Evolutionary conservation across 2,329 filamentous ascomycete genomes (phyloP).

Genomic region (Trichoderma endophyticum): DNA sequence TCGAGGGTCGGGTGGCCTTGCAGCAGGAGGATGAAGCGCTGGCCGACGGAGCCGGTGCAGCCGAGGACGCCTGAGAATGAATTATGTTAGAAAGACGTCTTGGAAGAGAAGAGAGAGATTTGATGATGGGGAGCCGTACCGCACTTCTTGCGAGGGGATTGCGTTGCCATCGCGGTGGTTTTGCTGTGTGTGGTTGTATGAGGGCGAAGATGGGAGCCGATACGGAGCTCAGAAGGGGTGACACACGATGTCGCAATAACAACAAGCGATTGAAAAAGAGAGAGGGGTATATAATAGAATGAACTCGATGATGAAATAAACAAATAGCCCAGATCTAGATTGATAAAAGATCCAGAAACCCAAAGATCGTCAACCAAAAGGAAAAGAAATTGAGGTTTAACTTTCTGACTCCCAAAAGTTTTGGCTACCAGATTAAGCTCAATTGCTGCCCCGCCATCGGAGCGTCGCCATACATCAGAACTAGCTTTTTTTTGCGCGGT

Average conservation of each 20-base stretch:
- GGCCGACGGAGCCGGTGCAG: slow-evolving; percentile 12
- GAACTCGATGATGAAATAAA: not conserved
- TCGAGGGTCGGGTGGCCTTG: slow-evolving; percentile 7
- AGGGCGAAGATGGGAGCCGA: not conserved
- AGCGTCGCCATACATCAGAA: slow-evolving; percentile 21
- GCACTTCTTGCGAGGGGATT: slow-evolving; percentile 55
- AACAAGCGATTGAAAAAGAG: not conserved
- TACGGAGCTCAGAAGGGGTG: not conserved
- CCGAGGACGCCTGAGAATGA: slow-evolving; percentile 39
- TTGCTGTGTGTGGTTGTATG: not conserved
- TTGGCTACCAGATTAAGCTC: slow-evolving; percentile 23
- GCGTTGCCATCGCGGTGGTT: not conserved
- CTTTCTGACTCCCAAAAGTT: not conserved
- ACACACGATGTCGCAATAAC: not conserved
- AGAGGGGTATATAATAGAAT: not conserved
- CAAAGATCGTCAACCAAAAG: not conserved
- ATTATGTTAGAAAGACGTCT: not conserved
- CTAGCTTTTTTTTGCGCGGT: slow-evolving; percentile 1
- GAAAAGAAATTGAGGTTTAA: not conserved
- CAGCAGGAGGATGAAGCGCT: slow-evolving; percentile 12
- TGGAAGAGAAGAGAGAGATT: not conserved
- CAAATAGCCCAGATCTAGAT: not conserved
- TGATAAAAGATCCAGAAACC: not conserved
- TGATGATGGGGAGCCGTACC: slow-evolving; percentile 39
- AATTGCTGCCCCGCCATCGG: slow-evolving; percentile 33